Base-by-base conservation (phyloP, 129 eudicot genomes). In the Chrysanthemum makinoi region DNA sequence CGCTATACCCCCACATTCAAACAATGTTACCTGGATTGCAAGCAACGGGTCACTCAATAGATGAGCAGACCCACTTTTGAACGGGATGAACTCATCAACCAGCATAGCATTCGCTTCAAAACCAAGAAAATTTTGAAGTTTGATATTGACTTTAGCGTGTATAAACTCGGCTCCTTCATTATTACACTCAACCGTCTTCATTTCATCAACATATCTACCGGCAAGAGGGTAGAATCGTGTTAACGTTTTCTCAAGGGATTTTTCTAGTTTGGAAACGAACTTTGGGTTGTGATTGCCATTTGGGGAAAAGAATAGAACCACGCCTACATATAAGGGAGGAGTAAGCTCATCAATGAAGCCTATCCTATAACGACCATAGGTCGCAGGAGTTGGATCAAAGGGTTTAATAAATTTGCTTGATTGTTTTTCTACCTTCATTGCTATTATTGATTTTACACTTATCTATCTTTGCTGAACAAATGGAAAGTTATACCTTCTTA, bases 141-240 rank as follows among this genome's bases (percentile, higher is more conserved):
- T 46, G 18, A 46, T 19, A 33, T 46, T 65, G 48, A 11, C 39
- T 12, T 65, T 46, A 0, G 70, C 14, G 6, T 67, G 46, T 19
- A 47, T n/a, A 16, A 66, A 19, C 18, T 66, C 43, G 2, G 49
- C 70, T 1, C 71, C 71, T 48, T 24, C 46, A 7, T 67, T 60
- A 3, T 68, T 68, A 52, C 62, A 68, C 3, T 51, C 48, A 28
- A 68, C 50, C 7, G 12, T 68, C 16, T 15, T 16, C 16, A 2
- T 51, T 52, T n/a, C 62, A 7, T 68, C 62, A 50, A 26, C 47
- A 28, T 51, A 68, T 51, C 62, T 68, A 51, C 61, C 49, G 1
- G 49, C 62, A 26, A 60, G 44, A 60, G 65, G 65, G 44, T 60
- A 59, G 4, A 16, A 68, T 51, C 48, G 26, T 50, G 61, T 49